Conservation (phyloP, 441 rosid species). For the Adansonia madagascariensis region DNA sequence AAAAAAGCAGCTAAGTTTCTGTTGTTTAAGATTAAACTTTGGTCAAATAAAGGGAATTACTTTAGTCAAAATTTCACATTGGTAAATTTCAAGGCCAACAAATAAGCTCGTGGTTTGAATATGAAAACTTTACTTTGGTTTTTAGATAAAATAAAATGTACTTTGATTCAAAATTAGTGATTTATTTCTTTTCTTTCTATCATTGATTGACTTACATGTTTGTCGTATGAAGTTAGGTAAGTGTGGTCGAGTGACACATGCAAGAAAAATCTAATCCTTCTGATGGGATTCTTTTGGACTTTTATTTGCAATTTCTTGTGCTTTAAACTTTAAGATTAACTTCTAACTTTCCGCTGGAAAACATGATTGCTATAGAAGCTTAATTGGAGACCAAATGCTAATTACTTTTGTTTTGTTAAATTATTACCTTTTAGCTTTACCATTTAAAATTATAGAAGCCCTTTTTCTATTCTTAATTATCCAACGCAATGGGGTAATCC, state of each 20-base stretch:
- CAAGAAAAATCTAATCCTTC: too few relatives aligned
- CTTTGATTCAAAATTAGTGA: not conserved
- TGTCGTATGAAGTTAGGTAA: slow-evolving; percentile 22
- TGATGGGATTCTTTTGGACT: not conserved
- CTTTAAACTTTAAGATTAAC: not conserved
- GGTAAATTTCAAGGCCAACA: not conserved
- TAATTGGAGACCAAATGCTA: not conserved
- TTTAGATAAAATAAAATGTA: not conserved
- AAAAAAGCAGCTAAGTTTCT: not conserved
- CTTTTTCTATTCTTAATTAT: not conserved
- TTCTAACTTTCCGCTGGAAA: not conserved
- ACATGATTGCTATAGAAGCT: not conserved
- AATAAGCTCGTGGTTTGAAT: slow-evolving; percentile 7
- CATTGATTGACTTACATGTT: not conserved
- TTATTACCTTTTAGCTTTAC: not conserved
- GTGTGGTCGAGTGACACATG: slow-evolving; percentile 14
- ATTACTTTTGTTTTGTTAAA: not conserved
- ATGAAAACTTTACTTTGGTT: not conserved
- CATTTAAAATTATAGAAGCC: not conserved
- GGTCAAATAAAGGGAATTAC: too few relatives aligned
- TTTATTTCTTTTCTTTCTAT: not conserved
- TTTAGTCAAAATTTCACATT: not conserved
- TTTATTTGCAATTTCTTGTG: not conserved
- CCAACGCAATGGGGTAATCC: not conserved
- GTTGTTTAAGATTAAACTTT: too few relatives aligned